A percentile compares a stretch with the other conserved stretches of the same genome.
Conservation (phyloP, 2,329 filamentous ascomycete genomes). For the Sporothrix brunneoviolacea region DNA sequence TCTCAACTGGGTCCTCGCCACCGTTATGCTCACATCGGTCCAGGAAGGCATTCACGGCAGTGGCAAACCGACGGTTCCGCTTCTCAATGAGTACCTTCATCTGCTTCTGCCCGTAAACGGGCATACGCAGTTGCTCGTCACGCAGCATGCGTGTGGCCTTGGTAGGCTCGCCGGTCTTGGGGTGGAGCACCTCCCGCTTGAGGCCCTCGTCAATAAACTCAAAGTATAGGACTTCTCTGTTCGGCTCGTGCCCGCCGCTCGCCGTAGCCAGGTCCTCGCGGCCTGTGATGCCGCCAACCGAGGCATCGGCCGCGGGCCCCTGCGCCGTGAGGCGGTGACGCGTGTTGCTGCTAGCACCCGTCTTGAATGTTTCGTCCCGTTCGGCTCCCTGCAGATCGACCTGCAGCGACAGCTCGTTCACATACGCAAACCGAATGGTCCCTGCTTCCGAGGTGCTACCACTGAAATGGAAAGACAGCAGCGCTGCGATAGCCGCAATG, state of each 20-base stretch:
- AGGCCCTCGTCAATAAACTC: slow-evolving; percentile 90
- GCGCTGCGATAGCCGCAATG: slow-evolving; percentile 70
- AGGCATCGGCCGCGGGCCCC: slow-evolving; percentile 46
- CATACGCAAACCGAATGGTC: slow-evolving; percentile 76
- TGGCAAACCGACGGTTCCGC: slow-evolving; percentile 74
- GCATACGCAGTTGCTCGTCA: slow-evolving; percentile 81
- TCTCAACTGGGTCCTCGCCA: slow-evolving; percentile 58
- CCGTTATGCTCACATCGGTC: slow-evolving; percentile 56
- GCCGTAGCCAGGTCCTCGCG: slow-evolving; percentile 31
- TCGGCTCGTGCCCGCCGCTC: slow-evolving; percentile 24
- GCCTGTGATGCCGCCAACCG: slow-evolving; percentile 50
- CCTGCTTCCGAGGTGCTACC: slow-evolving; percentile 55
- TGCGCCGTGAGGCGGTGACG: slow-evolving; percentile 30
- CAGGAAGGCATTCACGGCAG: slow-evolving; percentile 70
- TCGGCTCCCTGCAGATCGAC: slow-evolving; percentile 67
- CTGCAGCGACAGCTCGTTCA: slow-evolving; percentile 77
- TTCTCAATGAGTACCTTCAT: slow-evolving; percentile 86
- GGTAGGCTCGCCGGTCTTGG: slow-evolving; percentile 65
- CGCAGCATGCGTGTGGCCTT: slow-evolving; percentile 61
- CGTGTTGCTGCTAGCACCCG: slow-evolving; percentile 45
- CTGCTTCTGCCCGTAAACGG: slow-evolving; percentile 86
- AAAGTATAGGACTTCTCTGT: slow-evolving; percentile 72
- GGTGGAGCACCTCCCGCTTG: slow-evolving; percentile 67
- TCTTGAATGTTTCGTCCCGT: slow-evolving; percentile 57
- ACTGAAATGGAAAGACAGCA: slow-evolving; percentile 10